Percentiles rank a stretch among this genome's conserved stretches.
These are phyloP conservation scores for Zymoseptoria pseudotritici DNA, from an alignment of 2,329 filamentous ascomycete genomes.

Conservation along the genomic window DNA sequence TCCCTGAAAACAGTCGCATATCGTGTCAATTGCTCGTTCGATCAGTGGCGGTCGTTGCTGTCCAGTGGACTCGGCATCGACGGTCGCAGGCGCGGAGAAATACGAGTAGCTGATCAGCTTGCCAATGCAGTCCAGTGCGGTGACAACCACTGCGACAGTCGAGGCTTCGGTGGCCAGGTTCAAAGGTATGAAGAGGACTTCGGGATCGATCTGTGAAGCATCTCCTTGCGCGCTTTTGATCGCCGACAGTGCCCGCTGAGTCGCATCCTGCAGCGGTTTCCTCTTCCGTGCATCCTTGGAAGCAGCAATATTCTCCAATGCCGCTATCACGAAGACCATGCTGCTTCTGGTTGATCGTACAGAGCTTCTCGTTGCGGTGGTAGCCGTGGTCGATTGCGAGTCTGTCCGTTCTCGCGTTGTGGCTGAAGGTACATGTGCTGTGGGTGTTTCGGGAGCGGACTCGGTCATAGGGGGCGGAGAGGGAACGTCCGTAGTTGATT, in stretches of 20 bases:
- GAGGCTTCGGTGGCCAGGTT: constrained; percentile 82
- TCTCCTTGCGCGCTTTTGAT: constrained; percentile 70
- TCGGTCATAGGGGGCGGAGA: constrained; percentile 1
- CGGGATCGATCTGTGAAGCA: constrained; percentile 74
- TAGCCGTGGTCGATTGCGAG: constrained; percentile 51
- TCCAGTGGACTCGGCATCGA: constrained; percentile 25
- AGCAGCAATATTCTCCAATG: constrained; percentile 81
- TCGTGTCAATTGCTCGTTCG: constrained; percentile 95
- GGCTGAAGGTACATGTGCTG: constrained; percentile 4
- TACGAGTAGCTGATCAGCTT: constrained; percentile 99
- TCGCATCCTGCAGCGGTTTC: constrained; percentile 74
- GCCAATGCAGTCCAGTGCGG: constrained; percentile 92
- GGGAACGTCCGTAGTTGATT: background rate
- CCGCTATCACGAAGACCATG: constrained; percentile 89
- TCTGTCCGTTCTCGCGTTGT: constrained; percentile 46
- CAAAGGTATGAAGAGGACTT: constrained; percentile 83
- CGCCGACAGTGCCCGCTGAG: constrained; percentile 72
- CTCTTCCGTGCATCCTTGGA: constrained; percentile 87
- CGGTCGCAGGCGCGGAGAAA: constrained; percentile 62
- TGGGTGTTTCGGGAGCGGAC: constrained; percentile 16
- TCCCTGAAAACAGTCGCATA: constrained; percentile 98
- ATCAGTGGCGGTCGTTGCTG: constrained; percentile 62
- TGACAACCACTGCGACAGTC: constrained; percentile 78
- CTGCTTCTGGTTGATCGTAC: constrained; percentile 67
- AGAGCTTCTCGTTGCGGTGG: constrained; percentile 42